Evolutionary conservation across 257 asterid species (phyloP).

Genomic region (Fraxinus pennsylvanica): DNA sequence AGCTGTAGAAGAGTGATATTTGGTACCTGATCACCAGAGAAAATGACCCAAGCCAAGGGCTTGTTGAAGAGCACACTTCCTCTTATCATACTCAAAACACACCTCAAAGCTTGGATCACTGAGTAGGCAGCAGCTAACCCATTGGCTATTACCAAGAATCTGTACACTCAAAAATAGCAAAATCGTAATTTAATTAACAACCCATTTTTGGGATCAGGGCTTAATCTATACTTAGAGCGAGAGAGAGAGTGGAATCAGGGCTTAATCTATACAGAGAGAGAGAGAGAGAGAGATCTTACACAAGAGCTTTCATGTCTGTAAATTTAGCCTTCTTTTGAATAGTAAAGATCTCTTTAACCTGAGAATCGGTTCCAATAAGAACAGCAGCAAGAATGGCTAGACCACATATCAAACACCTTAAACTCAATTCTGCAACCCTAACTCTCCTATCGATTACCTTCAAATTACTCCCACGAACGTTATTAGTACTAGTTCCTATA

Average conservation of each 20-base stretch:
- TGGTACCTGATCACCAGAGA: constrained; percentile 95
- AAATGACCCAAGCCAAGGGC: constrained; percentile 96
- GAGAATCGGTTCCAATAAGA: constrained; percentile 74
- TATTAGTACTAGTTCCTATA: constrained; percentile 83
- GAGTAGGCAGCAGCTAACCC: constrained; percentile 93
- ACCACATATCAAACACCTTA: constrained; percentile 71
- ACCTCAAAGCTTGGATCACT: constrained; percentile 71
- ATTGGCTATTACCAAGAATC: constrained; percentile 76
- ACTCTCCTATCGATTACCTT: constrained; percentile 73
- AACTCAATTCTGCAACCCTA: constrained; percentile 60
- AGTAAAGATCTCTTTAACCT: constrained; percentile 80
- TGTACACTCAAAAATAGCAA: constrained; percentile 28
- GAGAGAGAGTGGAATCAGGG: too few relatives aligned
- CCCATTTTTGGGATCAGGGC: neutral
- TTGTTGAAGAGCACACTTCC: constrained; percentile 86
- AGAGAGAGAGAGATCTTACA: constrained; percentile 49
- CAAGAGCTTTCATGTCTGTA: constrained; percentile 90
- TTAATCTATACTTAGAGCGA: neutral
- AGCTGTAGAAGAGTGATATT: neutral
- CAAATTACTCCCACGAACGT: constrained; percentile 66
- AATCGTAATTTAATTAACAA: neutral
- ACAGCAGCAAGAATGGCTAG: constrained; percentile 68
- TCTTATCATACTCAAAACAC: constrained; percentile 68
- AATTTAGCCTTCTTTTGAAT: constrained; percentile 78
- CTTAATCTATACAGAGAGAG: neutral